phyloP scores from a whole-genome alignment of 225 moss, liverwort and hornwort species.

The Sphagnum contortum region DNA sequence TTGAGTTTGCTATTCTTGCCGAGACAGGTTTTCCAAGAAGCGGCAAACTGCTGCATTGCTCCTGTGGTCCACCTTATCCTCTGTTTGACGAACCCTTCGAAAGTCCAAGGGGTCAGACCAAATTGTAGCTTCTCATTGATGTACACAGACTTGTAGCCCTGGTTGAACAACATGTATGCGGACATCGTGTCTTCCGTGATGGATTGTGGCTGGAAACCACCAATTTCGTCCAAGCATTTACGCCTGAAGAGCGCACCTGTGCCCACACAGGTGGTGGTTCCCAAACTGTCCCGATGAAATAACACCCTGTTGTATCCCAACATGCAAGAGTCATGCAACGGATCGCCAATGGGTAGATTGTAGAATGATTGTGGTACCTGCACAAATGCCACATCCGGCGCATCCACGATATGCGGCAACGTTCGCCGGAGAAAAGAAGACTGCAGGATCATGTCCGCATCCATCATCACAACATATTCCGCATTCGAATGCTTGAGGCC shows the following conservation, averaged over 20 bases:
- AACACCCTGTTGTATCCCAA: constrained; percentile 33
- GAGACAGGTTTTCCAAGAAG: constrained; percentile 32
- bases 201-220: constrained; percentile 53
- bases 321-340: constrained; percentile 24
- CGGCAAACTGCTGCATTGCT: constrained; percentile 38
- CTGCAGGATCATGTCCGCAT: constrained; percentile 52
- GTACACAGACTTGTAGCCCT: constrained; percentile 40
- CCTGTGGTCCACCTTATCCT: constrained; percentile 39
- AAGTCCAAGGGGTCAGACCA: constrained; percentile 45
- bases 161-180: constrained; percentile 30
- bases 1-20: constrained; percentile 30
- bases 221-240: constrained; percentile 27
- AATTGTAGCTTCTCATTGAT: constrained; percentile 40
- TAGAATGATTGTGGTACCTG: constrained; percentile 44
- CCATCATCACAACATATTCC: constrained; percentile 59
- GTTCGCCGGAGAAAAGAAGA: constrained; percentile 20
- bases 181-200: constrained; percentile 53
- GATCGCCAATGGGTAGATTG: constrained; percentile 41
- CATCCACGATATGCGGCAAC: constrained; percentile 45
- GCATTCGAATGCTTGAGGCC: constrained; percentile 33
- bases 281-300: constrained; percentile 26
- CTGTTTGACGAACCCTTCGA: constrained; percentile 46
- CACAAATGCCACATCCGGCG: constrained; percentile 32
- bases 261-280: constrained; percentile 12
- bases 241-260: constrained; percentile 23